Conservation (phyloP, 345 rosid species). For the Salix koriyanagi region DNA sequence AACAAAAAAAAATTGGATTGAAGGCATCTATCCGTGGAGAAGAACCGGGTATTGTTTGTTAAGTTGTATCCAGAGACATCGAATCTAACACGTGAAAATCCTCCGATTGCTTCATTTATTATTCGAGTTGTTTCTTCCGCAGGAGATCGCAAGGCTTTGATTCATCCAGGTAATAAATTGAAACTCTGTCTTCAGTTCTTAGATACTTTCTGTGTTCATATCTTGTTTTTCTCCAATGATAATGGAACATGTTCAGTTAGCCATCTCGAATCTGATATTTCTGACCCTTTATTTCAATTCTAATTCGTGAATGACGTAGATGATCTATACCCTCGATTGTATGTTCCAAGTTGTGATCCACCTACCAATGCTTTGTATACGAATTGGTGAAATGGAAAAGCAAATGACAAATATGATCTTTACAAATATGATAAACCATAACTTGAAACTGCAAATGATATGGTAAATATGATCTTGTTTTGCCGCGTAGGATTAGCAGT, state of each 20-base stretch:
- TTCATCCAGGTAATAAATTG: slow-evolving; percentile 66
- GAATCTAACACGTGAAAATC: slow-evolving; percentile 61
- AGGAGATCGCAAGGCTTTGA: slow-evolving; percentile 65
- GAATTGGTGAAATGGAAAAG: neutral
- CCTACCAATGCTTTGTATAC: neutral
- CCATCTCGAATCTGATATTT: neutral
- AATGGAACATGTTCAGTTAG: neutral
- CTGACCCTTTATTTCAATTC: neutral
- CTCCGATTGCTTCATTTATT: slow-evolving; percentile 83
- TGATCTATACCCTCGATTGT: neutral
- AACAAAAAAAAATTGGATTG: slow-evolving; percentile 7
- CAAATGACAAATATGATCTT: neutral
- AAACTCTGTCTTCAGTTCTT: neutral
- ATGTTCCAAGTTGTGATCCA: neutral
- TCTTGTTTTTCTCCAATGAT: neutral
- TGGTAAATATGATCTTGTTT: no score
- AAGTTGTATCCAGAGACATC: slow-evolving; percentile 83
- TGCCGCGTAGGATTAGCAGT: neutral
- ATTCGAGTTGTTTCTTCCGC: slow-evolving; percentile 62
- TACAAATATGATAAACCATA: neutral
- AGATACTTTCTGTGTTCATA: neutral
- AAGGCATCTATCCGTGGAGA: slow-evolving; percentile 92
- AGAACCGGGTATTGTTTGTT: slow-evolving; percentile 60
- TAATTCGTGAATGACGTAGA: no score
- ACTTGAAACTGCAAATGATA: neutral